phyloP scores from a whole-genome alignment of 768 basidiomycete species.

The Pisolithus marmoratus region DNA sequence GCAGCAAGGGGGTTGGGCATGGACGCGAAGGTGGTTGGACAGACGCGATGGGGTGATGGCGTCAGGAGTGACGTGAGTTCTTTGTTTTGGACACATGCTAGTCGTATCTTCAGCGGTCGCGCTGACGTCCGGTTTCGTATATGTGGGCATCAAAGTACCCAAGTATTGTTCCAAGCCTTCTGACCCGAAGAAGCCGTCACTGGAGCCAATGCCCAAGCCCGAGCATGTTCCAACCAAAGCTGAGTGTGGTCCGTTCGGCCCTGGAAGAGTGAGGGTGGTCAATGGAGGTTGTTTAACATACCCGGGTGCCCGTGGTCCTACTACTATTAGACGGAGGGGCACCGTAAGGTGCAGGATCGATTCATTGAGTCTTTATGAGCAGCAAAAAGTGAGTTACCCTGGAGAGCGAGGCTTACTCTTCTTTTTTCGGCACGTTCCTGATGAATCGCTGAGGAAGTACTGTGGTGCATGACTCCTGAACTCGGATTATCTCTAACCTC shows the following conservation, averaged over 20 bases:
- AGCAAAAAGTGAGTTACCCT: too few relatives aligned
- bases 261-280: constrained; percentile 7
- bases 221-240: constrained; percentile 28
- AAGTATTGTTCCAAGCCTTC: constrained; percentile 29
- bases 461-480: too few relatives aligned
- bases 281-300: constrained; percentile 9
- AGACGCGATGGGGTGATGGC: constrained; percentile 93
- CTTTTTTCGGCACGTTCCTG: too few relatives aligned
- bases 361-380: too few relatives aligned
- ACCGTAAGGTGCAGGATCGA: background rate
- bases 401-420: too few relatives aligned
- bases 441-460: too few relatives aligned
- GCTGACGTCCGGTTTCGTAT: background rate
- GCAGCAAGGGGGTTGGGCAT: constrained; percentile 74
- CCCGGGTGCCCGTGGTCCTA: constrained; percentile 20
- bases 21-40: constrained; percentile 67
- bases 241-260: constrained; percentile 16
- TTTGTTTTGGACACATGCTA: background rate
- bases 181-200: constrained; percentile 9
- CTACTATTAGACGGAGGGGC: constrained; percentile 7
- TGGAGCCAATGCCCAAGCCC: constrained; percentile 22
- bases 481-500: too few relatives aligned
- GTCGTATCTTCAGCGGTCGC: background rate
- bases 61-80: constrained; percentile 59
- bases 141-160: constrained; percentile 35